Conservation (phyloP, 2,329 filamentous ascomycete genomes). For the Aspergillus sp. region DNA sequence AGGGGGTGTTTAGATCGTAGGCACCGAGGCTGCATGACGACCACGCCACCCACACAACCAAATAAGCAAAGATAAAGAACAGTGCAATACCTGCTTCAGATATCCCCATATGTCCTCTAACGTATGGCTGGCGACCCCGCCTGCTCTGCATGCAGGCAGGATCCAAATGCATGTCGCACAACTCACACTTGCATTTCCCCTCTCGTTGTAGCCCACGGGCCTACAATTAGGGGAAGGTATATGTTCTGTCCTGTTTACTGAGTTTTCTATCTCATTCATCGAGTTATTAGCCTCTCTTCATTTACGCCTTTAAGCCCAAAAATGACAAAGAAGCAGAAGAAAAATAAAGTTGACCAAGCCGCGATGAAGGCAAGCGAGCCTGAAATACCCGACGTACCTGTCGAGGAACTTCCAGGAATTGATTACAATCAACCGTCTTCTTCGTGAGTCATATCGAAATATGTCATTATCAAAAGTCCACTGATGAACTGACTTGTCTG, state of each 20-base stretch:
- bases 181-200: conserved; percentile 22
- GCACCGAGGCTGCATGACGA: too few species aligned
- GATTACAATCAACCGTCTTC: not conserved
- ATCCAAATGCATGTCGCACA: not conserved
- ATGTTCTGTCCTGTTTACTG: not conserved
- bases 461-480: not conserved
- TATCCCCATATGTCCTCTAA: too few species aligned
- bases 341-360: not conserved
- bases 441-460: not conserved
- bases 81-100: too few species aligned
- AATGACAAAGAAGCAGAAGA: not conserved
- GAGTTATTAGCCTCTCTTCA: not conserved
- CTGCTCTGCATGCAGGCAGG: not conserved
- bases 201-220: not conserved
- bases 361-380: too few species aligned
- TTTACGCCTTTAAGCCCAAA: not conserved
- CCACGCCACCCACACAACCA: too few species aligned
- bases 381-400: too few species aligned
- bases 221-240: not conserved
- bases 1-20: too few species aligned
- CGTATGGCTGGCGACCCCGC: too few species aligned
- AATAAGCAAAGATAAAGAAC: too few species aligned
- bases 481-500: not conserved
- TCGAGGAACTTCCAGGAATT: not conserved
- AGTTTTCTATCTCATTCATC: not conserved